Percentiles rank a stretch among this genome's conserved stretches.
These are phyloP conservation scores for Phlyctochytrium arcticum DNA, from an alignment of 192 early-diverging fungal genomes.

Conservation along the genomic window DNA sequence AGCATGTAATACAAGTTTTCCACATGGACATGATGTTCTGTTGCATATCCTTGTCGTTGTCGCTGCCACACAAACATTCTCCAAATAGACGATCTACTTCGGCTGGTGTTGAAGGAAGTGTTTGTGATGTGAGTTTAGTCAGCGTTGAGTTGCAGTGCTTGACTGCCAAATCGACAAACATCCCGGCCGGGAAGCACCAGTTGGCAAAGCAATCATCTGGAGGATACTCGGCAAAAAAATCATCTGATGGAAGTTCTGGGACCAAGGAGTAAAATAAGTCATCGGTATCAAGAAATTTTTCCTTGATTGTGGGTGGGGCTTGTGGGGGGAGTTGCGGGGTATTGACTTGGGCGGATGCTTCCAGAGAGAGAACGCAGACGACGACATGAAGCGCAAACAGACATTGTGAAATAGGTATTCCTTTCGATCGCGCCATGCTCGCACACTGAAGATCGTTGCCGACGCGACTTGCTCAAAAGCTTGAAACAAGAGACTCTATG, in stretches of 20 bases:
- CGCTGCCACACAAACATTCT: slow-evolving; percentile 10
- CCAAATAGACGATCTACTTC: slow-evolving; percentile 8
- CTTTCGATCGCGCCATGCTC: too few relatives aligned
- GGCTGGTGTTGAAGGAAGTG: neutral
- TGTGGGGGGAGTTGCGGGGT: neutral
- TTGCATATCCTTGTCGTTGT: neutral
- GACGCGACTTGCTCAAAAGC: too few relatives aligned
- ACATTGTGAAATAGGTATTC: too few relatives aligned
- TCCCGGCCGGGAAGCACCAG: slow-evolving; percentile 18
- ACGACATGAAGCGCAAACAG: too few relatives aligned
- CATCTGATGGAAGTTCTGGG: neutral
- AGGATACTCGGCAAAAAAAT: neutral
- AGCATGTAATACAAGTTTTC: slow-evolving; percentile 9
- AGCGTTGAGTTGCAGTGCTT: slow-evolving; percentile 17
- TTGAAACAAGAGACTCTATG: too few relatives aligned
- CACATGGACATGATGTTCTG: slow-evolving; percentile 5
- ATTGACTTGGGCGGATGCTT: neutral
- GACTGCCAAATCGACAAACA: slow-evolving; percentile 14
- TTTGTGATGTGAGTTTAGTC: neutral
- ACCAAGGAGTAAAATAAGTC: slow-evolving; percentile 6
- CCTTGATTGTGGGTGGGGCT: neutral
- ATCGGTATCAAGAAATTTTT: slow-evolving; percentile 8
- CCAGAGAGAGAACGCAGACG: too few relatives aligned
- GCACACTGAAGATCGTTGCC: too few relatives aligned
- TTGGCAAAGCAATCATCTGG: slow-evolving; percentile 12